A percentile compares a stretch with the other conserved stretches of the same genome.
Evolutionary conservation across 208 protist genomes (phyloP).

Genomic region (Crithidia expoeki): DNA sequence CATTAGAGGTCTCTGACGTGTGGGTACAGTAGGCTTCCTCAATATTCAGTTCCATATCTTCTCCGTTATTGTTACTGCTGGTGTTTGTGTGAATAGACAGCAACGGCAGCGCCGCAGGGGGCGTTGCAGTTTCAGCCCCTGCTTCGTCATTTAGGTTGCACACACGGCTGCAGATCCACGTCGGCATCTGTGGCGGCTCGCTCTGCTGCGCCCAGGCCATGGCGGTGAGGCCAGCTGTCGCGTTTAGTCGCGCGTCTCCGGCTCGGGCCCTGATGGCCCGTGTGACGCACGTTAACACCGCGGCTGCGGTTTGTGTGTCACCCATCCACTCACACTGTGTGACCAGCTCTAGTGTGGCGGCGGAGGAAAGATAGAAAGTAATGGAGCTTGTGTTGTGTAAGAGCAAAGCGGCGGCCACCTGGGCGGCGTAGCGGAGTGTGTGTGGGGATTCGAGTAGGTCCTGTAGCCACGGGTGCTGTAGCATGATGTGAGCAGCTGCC

Average conservation of each 20-base stretch:
- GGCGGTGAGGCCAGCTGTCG: neutral
- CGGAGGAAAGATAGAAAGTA: conserved; percentile 3
- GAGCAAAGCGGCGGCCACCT: conserved; percentile 19
- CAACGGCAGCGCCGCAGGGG: neutral
- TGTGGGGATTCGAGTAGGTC: conserved; percentile 23
- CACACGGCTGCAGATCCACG: conserved; percentile 1
- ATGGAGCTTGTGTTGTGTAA: neutral
- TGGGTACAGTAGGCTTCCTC: conserved; percentile 18
- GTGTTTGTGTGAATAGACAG: neutral
- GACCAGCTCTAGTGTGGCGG: conserved; percentile 10
- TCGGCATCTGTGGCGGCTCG: neutral
- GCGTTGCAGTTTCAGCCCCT: neutral
- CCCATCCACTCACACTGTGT: conserved; percentile 17
- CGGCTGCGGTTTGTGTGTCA: conserved; percentile 2
- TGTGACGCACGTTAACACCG: conserved; percentile 6
- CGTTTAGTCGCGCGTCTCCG: no score
- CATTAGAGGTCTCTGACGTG: neutral
- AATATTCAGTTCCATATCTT: neutral
- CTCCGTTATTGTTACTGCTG: neutral
- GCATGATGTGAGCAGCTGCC: conserved; percentile 3
- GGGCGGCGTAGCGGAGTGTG: conserved; percentile 8
- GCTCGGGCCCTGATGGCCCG: neutral
- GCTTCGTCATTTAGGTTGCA: neutral
- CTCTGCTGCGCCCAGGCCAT: neutral
- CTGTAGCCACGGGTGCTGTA: conserved; percentile 23